Evolutionary conservation across 2,329 filamentous ascomycete genomes (phyloP).

Genomic region (Aspergillus tubingensis): DNA sequence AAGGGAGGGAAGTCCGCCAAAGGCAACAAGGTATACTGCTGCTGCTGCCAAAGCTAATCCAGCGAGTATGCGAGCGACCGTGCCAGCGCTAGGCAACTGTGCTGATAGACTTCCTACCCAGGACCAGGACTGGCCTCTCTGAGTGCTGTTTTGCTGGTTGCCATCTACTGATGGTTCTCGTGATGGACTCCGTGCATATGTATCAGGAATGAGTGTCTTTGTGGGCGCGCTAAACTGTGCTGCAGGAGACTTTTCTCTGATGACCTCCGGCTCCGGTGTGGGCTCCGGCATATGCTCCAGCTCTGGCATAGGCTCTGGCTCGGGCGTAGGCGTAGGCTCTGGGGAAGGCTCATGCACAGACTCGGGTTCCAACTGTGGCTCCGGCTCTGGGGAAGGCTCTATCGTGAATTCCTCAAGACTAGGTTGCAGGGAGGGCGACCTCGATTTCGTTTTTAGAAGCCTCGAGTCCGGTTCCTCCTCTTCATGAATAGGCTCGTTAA

Average conservation of each 20-base stretch:
- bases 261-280: slow-evolving; percentile 1
- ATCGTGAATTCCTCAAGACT: not conserved
- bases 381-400: slow-evolving; percentile 1
- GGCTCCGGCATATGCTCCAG: not conserved
- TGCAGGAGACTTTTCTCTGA: slow-evolving; percentile 12
- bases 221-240: slow-evolving; percentile 16
- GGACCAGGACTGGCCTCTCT: not conserved
- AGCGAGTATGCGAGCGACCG: slow-evolving; percentile 11
- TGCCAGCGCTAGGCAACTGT: not conserved
- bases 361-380: slow-evolving; percentile 5
- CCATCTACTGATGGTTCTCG: not conserved
- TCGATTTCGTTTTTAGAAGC: slow-evolving; percentile 8
- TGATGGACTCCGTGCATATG: slow-evolving; percentile 13
- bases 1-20: not conserved
- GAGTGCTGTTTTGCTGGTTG: not conserved
- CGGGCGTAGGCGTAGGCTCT: not conserved
- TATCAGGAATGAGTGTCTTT: slow-evolving; percentile 29
- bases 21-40: not conserved
- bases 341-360: not conserved
- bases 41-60: not conserved
- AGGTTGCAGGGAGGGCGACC: not conserved
- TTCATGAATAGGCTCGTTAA: slow-evolving; percentile 33
- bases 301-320: slow-evolving; percentile 1
- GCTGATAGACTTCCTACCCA: not conserved
- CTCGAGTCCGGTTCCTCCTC: slow-evolving; percentile 27